Percentiles rank a stretch among this genome's conserved stretches.
Conservation (phyloP, 2,329 filamentous ascomycete species). For the Shiraia bambusicola region DNA sequence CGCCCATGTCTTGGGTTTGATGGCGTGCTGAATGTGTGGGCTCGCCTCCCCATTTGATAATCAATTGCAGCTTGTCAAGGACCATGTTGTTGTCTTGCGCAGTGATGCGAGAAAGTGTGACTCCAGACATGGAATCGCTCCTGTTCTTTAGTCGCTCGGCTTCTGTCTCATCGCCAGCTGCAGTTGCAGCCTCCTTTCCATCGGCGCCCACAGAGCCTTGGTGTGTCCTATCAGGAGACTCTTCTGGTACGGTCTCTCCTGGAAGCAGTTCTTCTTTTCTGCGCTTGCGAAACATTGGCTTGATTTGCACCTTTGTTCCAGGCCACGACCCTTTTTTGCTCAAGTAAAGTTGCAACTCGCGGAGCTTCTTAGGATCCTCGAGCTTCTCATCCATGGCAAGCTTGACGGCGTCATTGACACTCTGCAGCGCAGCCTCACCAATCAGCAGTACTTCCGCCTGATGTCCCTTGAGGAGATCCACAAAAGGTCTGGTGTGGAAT, state of each 20-base stretch:
- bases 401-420: conserved; percentile 86
- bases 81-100: conserved; percentile 91
- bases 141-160: conserved; percentile 32
- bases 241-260: conserved; percentile 33
- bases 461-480: conserved; percentile 90
- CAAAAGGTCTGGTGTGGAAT: conserved; percentile 94
- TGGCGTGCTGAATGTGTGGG: conserved; percentile 96
- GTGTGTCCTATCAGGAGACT: conserved; percentile 29
- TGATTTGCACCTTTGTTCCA: conserved; percentile 97
- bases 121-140: conserved; percentile 82
- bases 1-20: conserved; percentile 89
- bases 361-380: conserved; percentile 87
- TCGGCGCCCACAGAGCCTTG: conserved; percentile 19
- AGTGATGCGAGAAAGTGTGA: conserved; percentile 91
- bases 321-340: conserved; percentile 92
- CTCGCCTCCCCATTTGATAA: conserved; percentile 98
- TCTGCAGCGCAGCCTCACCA: conserved; percentile 83
- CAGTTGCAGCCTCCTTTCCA: conserved; percentile 23
- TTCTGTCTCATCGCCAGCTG: conserved; percentile 14
- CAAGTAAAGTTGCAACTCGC: conserved; percentile 78
- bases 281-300: conserved; percentile 96
- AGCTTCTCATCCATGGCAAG: conserved; percentile 73
- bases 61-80: conserved; percentile 92
- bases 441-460: conserved; percentile 95
- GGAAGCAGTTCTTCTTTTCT: conserved; percentile 62